Evolutionary conservation across 495 filamentous ascomycete species (phyloP), one percentile per base, ranked within the genome.

Genomic region (Coniosporium apollinis): DNA sequence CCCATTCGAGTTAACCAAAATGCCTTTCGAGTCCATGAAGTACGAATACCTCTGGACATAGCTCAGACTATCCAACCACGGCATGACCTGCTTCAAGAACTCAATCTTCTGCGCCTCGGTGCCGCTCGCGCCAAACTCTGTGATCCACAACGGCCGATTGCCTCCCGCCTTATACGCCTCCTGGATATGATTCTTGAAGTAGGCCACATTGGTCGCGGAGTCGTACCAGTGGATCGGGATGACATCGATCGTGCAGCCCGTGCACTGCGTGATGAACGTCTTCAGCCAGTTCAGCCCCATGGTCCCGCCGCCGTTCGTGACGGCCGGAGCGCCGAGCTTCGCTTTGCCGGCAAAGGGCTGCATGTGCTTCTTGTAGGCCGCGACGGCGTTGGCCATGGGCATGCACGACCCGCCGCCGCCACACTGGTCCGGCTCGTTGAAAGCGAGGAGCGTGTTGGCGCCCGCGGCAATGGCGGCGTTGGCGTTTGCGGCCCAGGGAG

Each of bases 111-210:
- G 33, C 33, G 9, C 33, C 5, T 35, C 33, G 9, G 13, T 35
- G 13, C 33, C 33, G 18, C 19, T 35, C 5, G 10, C 9, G 13
- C 33, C 33, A 35, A 35, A 35, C 33, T 35, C 33, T 10, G 33
- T 35, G 18, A 35, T 18, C 33, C 33, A 35, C n/a, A 54, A 13
- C 33, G 43, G 41, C 24, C 34, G 34, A 22, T 32, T 22, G 5
- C 48, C 50, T 10, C 48, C 45, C 8, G 41, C 31, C 0, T 30
- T 28, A 6, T 38, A 37, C 0, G 21, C 22, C 13, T 43, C 24
- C 34, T 46, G 31, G n/a, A 42, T 22, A 20, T 52, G 44, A 4
- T 30, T 17, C 21, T 43, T 36, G 10, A 50, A 35, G 14, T 11
- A 35, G 11, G 5, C 8, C 5, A 19, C 11, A 11, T 5, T 5